Evolutionary conservation across 1,284 basidiomycete species (phyloP).

Genomic region (Golubevia pallescens): DNA sequence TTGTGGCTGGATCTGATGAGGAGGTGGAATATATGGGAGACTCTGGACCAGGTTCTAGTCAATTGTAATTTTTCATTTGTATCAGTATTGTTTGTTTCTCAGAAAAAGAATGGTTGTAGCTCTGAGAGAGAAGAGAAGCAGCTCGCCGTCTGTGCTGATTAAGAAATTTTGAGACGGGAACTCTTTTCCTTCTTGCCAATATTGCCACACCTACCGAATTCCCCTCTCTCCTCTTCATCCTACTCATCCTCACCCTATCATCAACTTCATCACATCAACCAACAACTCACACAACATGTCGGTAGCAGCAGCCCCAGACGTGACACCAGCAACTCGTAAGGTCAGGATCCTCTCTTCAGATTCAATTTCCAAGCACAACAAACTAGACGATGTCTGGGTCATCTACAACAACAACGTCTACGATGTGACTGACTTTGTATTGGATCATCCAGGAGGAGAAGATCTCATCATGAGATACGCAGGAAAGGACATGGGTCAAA

Average conservation of each 20-base stretch:
- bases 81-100: no score
- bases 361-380: constrained; percentile 23
- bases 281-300: neutral
- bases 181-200: no score
- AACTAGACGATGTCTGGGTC: constrained; percentile 57
- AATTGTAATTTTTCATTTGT: neutral
- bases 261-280: no score
- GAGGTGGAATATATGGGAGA: neutral
- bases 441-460: constrained; percentile 68
- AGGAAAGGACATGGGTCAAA: constrained; percentile 75
- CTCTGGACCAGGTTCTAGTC: neutral
- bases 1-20: neutral
- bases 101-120: no score
- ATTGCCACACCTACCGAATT: no score
- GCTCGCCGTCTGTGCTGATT: no score
- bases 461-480: constrained; percentile 72
- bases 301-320: neutral
- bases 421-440: constrained; percentile 67
- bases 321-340: neutral
- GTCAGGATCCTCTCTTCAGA: neutral
- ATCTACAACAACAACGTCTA: constrained; percentile 67
- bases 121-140: no score
- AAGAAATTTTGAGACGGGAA: no score
- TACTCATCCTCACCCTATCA: no score
- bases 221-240: no score